These are phyloP conservation scores for Nitzschia putrida DNA, from an alignment of 108 stramenopile species.

Conservation along the genomic window DNA sequence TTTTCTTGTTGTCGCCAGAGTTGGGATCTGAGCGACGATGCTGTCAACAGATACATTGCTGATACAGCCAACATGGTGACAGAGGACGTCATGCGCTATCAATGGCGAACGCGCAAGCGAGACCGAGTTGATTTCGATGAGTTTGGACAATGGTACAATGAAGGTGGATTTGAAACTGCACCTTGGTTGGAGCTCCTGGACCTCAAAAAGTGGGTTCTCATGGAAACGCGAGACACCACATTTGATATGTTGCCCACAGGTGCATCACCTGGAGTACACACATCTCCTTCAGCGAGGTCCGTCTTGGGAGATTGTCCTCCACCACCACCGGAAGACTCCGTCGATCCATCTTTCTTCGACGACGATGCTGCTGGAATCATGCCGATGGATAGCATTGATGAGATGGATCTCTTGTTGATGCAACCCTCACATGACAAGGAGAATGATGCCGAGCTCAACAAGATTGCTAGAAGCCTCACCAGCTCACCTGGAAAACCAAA, in stretches of 20 bases:
- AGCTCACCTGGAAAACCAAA: conserved; percentile 25
- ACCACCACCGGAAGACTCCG: conserved; percentile 50
- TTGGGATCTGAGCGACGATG: conserved; percentile 66
- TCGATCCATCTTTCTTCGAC: conserved; percentile 51
- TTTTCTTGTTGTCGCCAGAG: conserved; percentile 90
- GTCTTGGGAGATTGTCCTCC: conserved; percentile 35
- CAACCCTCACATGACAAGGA: conserved; percentile 55
- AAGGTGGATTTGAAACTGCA: conserved; percentile 88
- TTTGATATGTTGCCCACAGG: conserved; percentile 13
- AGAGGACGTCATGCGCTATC: conserved; percentile 80
- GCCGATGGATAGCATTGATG: conserved; percentile 64
- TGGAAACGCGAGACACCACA: conserved; percentile 39
- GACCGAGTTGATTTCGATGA: conserved; percentile 87
- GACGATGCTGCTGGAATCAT: conserved; percentile 46
- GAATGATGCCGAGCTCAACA: conserved; percentile 37
- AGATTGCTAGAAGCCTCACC: conserved; percentile 26
- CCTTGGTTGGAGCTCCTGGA: conserved; percentile 96
- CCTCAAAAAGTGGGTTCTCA: conserved; percentile 89
- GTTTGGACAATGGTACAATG: conserved; percentile 95
- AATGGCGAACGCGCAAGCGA: conserved; percentile 64
- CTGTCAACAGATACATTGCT: conserved; percentile 70
- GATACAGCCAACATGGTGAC: conserved; percentile 81
- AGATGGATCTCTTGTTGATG: conserved; percentile 66
- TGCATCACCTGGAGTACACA: not conserved
- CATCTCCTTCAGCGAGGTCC: conserved; percentile 4